phyloP scores from a whole-genome alignment of 1,284 basidiomycete species.

The Heterobasidion irregulare region DNA sequence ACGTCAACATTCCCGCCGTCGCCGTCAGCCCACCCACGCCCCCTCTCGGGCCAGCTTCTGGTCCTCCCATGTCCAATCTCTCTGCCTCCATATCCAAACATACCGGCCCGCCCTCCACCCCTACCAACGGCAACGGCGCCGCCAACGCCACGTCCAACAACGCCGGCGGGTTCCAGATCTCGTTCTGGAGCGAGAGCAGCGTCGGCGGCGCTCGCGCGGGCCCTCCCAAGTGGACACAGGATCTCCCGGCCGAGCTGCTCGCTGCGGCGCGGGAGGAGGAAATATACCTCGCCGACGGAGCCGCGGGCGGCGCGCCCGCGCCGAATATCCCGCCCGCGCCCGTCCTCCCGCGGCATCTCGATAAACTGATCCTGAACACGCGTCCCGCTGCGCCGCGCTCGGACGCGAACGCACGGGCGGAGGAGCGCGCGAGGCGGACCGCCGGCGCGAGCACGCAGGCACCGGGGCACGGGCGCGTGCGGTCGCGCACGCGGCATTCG shows the following conservation, averaged over 20 bases:
- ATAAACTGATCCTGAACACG: conserved; percentile 88
- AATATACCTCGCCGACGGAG: conserved; percentile 41
- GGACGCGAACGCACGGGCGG: conserved; percentile 5
- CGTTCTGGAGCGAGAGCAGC: conserved; percentile 41
- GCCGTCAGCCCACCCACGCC: conserved; percentile 15
- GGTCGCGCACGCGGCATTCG: not conserved
- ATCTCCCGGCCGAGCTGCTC: conserved; percentile 67
- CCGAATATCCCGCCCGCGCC: conserved; percentile 83
- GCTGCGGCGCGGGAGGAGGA: conserved; percentile 84
- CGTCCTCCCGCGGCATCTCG: conserved; percentile 82
- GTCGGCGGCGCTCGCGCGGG: conserved; percentile 20
- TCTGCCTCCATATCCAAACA: not conserved
- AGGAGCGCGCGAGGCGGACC: conserved; percentile 9
- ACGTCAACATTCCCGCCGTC: conserved; percentile 52
- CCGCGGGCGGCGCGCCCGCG: conserved; percentile 36
- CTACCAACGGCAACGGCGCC: conserved; percentile 2
- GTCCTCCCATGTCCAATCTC: conserved; percentile 6
- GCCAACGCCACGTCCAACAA: not conserved
- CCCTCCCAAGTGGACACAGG: conserved; percentile 55
- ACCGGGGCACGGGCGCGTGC: not conserved
- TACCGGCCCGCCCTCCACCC: not conserved
- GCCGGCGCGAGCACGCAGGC: conserved; percentile 1
- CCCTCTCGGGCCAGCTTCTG: conserved; percentile 20
- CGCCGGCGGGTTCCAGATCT: conserved; percentile 22
- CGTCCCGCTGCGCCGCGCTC: conserved; percentile 18